A percentile compares a stretch with the other conserved stretches of the same genome.
These are phyloP conservation scores for Penicillium bovifimosum DNA, from an alignment of 495 filamentous ascomycete genomes.

Conservation along the genomic window DNA sequence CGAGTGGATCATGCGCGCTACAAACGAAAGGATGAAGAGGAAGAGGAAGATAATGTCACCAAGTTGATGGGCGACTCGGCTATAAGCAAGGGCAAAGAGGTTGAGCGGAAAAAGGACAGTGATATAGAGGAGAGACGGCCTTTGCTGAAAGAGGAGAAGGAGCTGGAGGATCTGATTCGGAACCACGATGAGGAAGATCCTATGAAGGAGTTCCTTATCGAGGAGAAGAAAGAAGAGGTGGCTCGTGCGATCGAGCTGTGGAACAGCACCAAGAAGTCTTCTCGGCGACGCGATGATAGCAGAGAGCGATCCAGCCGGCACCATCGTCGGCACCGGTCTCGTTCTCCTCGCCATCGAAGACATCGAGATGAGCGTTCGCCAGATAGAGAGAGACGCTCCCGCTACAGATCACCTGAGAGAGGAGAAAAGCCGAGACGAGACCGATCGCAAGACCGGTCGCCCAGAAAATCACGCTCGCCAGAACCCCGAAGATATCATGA, in stretches of 20 bases:
- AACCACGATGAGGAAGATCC: conserved; percentile 94
- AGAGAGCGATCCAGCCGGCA: conserved; percentile 45
- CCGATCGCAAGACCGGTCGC: too few relatives aligned
- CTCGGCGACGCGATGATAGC: conserved; percentile 32
- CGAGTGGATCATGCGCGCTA: conserved; percentile 92
- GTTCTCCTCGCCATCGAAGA: conserved; percentile 27
- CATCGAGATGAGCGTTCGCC: conserved; percentile 33
- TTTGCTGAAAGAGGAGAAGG: conserved; percentile 64
- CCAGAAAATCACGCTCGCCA: too few relatives aligned
- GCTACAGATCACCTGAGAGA: conserved; percentile 26
- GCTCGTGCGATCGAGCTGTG: conserved; percentile 58
- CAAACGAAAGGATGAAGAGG: conserved; percentile 81
- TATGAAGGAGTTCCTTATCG: conserved; percentile 85
- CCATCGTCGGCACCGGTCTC: conserved; percentile 50
- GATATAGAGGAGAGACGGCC: conserved; percentile 36
- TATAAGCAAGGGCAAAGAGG: conserved; percentile 25
- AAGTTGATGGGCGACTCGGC: conserved; percentile 31
- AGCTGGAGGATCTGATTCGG: conserved; percentile 66
- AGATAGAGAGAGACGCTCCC: conserved; percentile 26
- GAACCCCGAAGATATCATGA: conserved; percentile 30
- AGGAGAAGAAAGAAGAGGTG: conserved; percentile 86
- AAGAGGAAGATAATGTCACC: conserved; percentile 55
- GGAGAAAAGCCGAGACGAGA: conserved; percentile 24
- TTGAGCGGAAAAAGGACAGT: conserved; percentile 39
- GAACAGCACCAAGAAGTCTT: conserved; percentile 38